Evolutionary conservation across 129 eudicot genomes (phyloP).

Genomic region (Chrysanthemum makinoi): DNA sequence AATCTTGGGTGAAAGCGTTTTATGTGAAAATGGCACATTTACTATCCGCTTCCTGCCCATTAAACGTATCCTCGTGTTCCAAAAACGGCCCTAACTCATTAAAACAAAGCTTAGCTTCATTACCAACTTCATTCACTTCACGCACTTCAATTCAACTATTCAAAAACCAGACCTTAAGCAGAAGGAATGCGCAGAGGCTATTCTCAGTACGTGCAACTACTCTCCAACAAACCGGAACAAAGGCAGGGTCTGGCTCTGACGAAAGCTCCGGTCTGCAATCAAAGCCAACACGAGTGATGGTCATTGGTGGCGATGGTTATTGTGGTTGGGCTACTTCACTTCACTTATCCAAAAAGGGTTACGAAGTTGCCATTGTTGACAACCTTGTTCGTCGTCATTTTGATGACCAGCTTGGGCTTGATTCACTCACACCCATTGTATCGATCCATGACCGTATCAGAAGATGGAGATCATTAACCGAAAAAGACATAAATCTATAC

Average conservation of each 20-base stretch:
- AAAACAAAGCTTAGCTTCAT: constrained; percentile 21
- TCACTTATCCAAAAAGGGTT: constrained; percentile 82
- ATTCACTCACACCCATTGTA: constrained; percentile 86
- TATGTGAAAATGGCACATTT: constrained; percentile 64
- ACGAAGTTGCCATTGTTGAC: constrained; percentile 93
- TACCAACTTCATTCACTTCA: constrained; percentile 39
- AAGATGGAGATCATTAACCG: constrained; percentile 73
- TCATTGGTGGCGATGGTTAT: constrained; percentile 98
- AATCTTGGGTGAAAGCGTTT: constrained; percentile 7
- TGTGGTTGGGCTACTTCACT: constrained; percentile 99
- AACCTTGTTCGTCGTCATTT: constrained; percentile 89
- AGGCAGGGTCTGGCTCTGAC: constrained; percentile 41
- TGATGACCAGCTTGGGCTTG: constrained; percentile 97
- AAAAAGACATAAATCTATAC: constrained; percentile 63
- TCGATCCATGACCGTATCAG: constrained; percentile 75
- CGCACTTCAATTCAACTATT: constrained; percentile 31
- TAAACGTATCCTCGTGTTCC: constrained; percentile 41
- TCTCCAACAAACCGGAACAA: constrained; percentile 52
- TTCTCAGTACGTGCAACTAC: constrained; percentile 49
- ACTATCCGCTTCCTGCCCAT: constrained; percentile 54
- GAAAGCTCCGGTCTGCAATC: constrained; percentile 39
- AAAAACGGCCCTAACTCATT: constrained; percentile 25
- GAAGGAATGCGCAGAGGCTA: constrained; percentile 32
- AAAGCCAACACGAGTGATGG: constrained; percentile 66
- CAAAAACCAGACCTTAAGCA: constrained; percentile 34